Evolutionary conservation across 2,329 filamentous ascomycete genomes (phyloP).

Genomic region (Monilinia fructicola): DNA sequence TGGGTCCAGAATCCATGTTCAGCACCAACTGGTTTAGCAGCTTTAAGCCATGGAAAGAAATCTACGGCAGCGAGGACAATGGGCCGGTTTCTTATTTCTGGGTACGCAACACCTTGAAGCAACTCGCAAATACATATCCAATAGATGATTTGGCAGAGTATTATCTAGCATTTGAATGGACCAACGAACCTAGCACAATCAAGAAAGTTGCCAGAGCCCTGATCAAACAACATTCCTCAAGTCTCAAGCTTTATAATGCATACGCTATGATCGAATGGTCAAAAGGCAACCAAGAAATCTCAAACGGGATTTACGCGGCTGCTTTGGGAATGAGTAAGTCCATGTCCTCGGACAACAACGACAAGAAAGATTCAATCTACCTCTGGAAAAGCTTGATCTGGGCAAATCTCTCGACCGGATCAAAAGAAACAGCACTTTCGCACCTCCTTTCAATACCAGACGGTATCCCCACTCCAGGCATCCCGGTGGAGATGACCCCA

Average conservation of each 20-base stretch:
- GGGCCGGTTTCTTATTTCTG: slow-evolving; percentile 43
- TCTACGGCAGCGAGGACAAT: slow-evolving; percentile 27
- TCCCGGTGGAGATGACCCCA: slow-evolving; percentile 28
- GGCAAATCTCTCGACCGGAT: slow-evolving; percentile 31
- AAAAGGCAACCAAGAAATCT: slow-evolving; percentile 56
- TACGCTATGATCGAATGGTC: slow-evolving; percentile 72
- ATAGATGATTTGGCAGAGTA: slow-evolving; percentile 64
- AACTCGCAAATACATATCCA: slow-evolving; percentile 50
- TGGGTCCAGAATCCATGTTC: slow-evolving; percentile 56
- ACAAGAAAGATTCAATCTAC: slow-evolving; percentile 39
- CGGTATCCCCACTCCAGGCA: slow-evolving; percentile 37
- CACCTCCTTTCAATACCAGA: slow-evolving; percentile 45
- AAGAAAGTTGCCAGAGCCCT: slow-evolving; percentile 72
- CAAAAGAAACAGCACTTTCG: slow-evolving; percentile 40
- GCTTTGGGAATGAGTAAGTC: slow-evolving; percentile 59
- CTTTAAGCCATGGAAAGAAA: slow-evolving; percentile 29
- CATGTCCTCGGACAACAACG: slow-evolving; percentile 38
- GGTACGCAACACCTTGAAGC: slow-evolving; percentile 55
- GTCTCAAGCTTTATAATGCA: slow-evolving; percentile 70
- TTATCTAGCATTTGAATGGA: slow-evolving; percentile 64
- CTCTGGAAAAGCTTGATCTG: slow-evolving; percentile 40
- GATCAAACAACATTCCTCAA: slow-evolving; percentile 65
- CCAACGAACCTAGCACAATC: slow-evolving; percentile 53
- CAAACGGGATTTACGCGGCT: slow-evolving; percentile 64
- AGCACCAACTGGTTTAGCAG: slow-evolving; percentile 31